These are phyloP conservation scores for Omphalotus guepiniiformis DNA, from an alignment of 768 basidiomycete genomes.

Conservation along the genomic window DNA sequence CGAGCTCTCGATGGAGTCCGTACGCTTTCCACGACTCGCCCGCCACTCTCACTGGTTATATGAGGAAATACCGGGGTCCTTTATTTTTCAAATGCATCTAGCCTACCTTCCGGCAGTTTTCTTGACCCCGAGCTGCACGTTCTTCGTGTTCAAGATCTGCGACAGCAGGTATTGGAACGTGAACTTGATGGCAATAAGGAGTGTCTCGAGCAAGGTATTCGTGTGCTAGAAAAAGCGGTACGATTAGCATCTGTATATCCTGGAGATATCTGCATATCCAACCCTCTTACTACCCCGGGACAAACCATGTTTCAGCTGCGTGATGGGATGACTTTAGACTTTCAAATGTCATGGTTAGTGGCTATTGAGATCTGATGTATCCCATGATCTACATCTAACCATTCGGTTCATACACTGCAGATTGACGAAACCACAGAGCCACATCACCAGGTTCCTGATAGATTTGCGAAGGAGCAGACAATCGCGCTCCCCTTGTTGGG, in stretches of 20 bases:
- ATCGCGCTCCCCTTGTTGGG: conserved; percentile 18
- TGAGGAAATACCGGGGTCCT: conserved; percentile 13
- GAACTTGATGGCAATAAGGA: conserved; percentile 10
- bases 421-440: conserved; percentile 14
- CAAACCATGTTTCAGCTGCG: conserved; percentile 11
- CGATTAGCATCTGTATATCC: conserved; percentile 15
- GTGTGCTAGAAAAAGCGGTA: conserved; percentile 13
- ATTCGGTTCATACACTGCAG: conserved; percentile 1
- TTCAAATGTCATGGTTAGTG: conserved; percentile 16
- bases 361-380: too few species aligned
- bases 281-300: conserved; percentile 6
- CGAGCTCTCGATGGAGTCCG: conserved; percentile 14
- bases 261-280: conserved; percentile 10
- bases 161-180: neutral
- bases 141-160: neutral
- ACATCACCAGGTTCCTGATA: conserved; percentile 14
- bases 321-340: conserved; percentile 17
- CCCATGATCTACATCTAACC: neutral
- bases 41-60: neutral
- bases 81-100: conserved; percentile 8
- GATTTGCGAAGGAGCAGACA: conserved; percentile 16
- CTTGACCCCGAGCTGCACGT: conserved; percentile 12
- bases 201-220: conserved; percentile 11
- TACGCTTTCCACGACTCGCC: conserved; percentile 4
- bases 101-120: conserved; percentile 9